Evolutionary conservation across 2,329 filamentous ascomycete species (phyloP), one percentile per base, ranked within the genome.

Genomic region (Dactylellina drechsleri): DNA sequence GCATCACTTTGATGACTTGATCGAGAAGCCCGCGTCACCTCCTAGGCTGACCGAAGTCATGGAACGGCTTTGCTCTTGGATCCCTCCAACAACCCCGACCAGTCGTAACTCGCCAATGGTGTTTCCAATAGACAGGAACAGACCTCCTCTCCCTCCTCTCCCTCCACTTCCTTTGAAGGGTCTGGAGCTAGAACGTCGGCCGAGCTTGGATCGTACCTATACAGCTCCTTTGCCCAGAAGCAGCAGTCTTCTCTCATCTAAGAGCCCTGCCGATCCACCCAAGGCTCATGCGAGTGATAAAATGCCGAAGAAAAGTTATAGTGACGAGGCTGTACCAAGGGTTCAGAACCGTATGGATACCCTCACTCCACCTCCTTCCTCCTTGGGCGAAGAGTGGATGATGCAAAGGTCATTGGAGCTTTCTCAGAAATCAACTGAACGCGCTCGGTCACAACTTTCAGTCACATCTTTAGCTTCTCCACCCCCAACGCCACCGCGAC

Each of bases 1-100:
- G 2, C 94, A 99, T 82, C 92, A 97, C 82, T 99, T 99, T 80
- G 93, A 98, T 81, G 92, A 92, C 0, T 85, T 99, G 60, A 92
- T 99, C 61, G 93, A 99, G 82, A 99, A 99, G 83, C 95, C 95
- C 26, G 96, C 96, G 41, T 98, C 94, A 45, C 90, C 92, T 50
- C 91, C 91, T 2, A 98, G 98, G 82, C 83, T 99, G 58, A 92
- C 90, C 0, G 93, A 99, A 80, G 92, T 95, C 0, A 85, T 99
- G 78, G 90, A 91, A 77, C 89, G 90, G 67, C 87, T 97, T 28
- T 99, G 95, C 80, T 91, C 96, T 79, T 99, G 95, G 95, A 96
- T 94, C 80, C 88, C 93, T 4, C 90, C 93, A 20, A 64, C 67
- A 28, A 75, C 71, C 1, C 71, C 71, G 13, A 75, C 71, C 6